Evolutionary conservation across 805 yeast species (phyloP), one percentile per base, ranked within the genome.

Genomic region (Ogataea nonfermentans): DNA sequence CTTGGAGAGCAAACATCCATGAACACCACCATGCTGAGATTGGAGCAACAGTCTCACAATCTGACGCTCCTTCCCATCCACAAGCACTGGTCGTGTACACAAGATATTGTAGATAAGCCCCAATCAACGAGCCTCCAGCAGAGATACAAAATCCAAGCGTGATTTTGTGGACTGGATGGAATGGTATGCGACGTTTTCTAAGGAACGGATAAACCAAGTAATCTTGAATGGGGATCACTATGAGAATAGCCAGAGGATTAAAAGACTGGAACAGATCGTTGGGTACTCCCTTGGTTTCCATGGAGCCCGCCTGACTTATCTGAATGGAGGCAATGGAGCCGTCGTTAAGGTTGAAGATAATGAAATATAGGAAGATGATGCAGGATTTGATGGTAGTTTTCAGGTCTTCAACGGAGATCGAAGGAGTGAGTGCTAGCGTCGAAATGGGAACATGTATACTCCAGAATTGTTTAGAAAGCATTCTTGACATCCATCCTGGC

Each of bases 211-310:
- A 74, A 8, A 75, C 32, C 7, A 63, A 28, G 41, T 65, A 61
- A 47, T 74, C 76, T 45, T 73, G 64, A 31, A 74, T 59, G 24
- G 80, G 81, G 35, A 75, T 71, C 39, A 70, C 55, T 19, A 75
- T 51, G 36, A 75, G 66, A 37, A 75, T 75, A 11, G 78, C 68
- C 42, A 75, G 59, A 13, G 79, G 78, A 48, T 75, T 74, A 57
- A 75, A 72, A 41, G 73, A 72, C 51, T 67, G 70, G 55, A 72
- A 73, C 47, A 75, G 63, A 56, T 76, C 81, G 51, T 75, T 75
- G 32, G 79, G 79, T 41, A 75, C 68, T 13, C 79, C 78, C 10
- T 68, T 59, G n/a, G 74, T 65, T 9, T 64, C 53, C 78, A 75
- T 72, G 9, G 77, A 63, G 28, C 75, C 75, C 15, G 78, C 74